Percentiles rank a stretch among this genome's conserved stretches.
Conservation (phyloP, 176 grass and related monocot genomes). For the Coix lacrymajobi region DNA sequence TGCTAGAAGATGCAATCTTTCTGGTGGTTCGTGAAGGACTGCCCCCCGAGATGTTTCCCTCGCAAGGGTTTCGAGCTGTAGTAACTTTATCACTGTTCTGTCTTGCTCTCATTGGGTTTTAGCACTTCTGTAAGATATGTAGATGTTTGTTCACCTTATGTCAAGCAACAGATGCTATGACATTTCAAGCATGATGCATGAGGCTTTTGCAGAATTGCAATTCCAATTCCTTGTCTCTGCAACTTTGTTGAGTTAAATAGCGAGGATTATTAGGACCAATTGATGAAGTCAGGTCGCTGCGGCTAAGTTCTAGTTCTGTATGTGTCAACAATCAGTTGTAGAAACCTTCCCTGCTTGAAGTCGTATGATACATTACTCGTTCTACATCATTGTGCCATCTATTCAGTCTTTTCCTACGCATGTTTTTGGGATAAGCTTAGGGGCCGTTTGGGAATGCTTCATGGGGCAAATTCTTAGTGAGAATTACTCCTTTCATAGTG, state of each 20-base stretch:
- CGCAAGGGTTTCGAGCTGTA: neutral
- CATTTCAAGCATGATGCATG: neutral
- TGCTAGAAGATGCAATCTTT: conserved; percentile 10
- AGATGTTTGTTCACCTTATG: neutral
- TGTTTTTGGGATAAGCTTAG: too few relatives aligned
- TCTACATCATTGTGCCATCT: neutral
- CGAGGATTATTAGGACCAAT: neutral
- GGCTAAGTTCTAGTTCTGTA: neutral
- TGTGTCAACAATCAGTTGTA: neutral
- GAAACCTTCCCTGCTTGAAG: neutral
- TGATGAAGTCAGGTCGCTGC: neutral
- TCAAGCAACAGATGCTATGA: neutral
- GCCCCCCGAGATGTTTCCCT: neutral
- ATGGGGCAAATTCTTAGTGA: too few relatives aligned
- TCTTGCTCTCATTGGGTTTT: neutral
- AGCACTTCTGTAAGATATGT: conserved; percentile 19
- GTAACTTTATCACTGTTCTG: neutral
- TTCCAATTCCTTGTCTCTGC: neutral
- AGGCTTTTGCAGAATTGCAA: neutral
- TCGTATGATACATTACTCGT: neutral
- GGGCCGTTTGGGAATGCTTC: too few relatives aligned
- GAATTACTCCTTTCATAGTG: too few relatives aligned
- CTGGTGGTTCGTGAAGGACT: neutral
- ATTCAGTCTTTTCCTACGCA: neutral
- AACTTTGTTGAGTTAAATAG: neutral